These are phyloP conservation scores for Lyophyllum decastes DNA, from an alignment of 768 basidiomycete genomes.

Conservation along the genomic window DNA sequence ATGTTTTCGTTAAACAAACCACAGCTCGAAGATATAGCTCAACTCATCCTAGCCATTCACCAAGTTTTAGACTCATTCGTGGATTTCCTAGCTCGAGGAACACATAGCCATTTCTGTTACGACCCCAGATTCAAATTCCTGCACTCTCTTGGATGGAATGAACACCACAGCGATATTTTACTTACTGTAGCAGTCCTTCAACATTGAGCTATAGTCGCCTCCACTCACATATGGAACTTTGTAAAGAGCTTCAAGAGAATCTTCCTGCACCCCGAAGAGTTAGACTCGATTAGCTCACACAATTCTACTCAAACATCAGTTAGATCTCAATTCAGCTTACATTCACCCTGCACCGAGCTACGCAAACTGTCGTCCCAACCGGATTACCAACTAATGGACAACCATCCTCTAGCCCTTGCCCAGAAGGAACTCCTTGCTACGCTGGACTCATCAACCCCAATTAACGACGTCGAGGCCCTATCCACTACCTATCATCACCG, in stretches of 20 bases:
- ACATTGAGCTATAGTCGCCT: neutral
- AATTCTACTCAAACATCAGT: conserved; percentile 7
- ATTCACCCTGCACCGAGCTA: neutral
- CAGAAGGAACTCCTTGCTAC: neutral
- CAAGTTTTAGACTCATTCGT: neutral
- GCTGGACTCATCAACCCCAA: no score
- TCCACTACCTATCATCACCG: neutral
- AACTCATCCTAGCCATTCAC: neutral
- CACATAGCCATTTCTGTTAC: neutral
- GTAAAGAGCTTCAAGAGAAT: neutral
- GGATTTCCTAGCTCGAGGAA: neutral
- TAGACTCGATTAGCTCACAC: conserved; percentile 6
- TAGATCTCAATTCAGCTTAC: neutral
- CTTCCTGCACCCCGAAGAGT: neutral
- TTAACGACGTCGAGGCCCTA: no score
- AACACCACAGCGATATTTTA: neutral
- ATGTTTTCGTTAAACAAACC: neutral
- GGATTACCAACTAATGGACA: neutral
- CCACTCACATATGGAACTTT: neutral
- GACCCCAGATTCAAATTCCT: neutral
- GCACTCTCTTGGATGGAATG: neutral
- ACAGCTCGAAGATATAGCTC: neutral
- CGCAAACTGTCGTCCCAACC: neutral
- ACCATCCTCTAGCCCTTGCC: neutral
- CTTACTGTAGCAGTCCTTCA: neutral